Evolutionary conservation across 768 basidiomycete genomes (phyloP).

Genomic region (Trametes gibbosa): DNA sequence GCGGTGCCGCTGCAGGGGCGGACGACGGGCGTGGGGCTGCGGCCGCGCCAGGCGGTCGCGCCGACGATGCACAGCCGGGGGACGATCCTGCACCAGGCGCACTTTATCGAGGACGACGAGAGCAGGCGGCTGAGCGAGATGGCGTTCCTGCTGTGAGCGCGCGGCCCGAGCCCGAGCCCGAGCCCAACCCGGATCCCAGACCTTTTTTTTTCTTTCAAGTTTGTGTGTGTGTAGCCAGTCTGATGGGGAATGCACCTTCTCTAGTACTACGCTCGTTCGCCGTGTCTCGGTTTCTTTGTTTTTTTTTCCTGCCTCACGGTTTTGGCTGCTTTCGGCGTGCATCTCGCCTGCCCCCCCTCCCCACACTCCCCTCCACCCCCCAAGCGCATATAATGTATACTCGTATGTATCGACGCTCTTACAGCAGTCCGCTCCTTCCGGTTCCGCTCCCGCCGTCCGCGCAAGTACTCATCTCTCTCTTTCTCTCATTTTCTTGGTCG

Average conservation of each 20-base stretch:
- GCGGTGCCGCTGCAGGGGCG: slow-evolving; percentile 28
- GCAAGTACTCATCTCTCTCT: not conserved
- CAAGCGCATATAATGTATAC: not conserved
- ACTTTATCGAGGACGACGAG: slow-evolving; percentile 64
- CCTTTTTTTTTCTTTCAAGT: too few relatives aligned
- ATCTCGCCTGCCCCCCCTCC: not conserved
- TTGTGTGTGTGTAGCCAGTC: not conserved
- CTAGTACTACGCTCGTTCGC: too few relatives aligned
- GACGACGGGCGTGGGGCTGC: slow-evolving; percentile 18
- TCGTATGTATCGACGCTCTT: not conserved
- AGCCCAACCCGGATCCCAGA: too few relatives aligned
- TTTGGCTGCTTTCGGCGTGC: not conserved
- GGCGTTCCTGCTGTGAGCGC: slow-evolving; percentile 45
- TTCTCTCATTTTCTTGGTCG: not conserved
- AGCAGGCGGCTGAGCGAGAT: slow-evolving; percentile 66
- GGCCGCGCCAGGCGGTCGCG: slow-evolving; percentile 42
- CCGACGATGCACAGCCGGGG: slow-evolving; percentile 60
- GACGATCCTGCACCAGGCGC: slow-evolving; percentile 53
- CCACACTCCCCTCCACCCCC: not conserved
- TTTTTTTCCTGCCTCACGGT: not conserved
- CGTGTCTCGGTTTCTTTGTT: too few relatives aligned
- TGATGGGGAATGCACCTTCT: too few relatives aligned
- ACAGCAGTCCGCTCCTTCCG: not conserved
- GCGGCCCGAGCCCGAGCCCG: too few relatives aligned
- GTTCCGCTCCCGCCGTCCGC: not conserved